These are phyloP conservation scores for Vitis cinerea DNA, from an alignment of 164 flowering plant genomes.

Conservation along the genomic window DNA sequence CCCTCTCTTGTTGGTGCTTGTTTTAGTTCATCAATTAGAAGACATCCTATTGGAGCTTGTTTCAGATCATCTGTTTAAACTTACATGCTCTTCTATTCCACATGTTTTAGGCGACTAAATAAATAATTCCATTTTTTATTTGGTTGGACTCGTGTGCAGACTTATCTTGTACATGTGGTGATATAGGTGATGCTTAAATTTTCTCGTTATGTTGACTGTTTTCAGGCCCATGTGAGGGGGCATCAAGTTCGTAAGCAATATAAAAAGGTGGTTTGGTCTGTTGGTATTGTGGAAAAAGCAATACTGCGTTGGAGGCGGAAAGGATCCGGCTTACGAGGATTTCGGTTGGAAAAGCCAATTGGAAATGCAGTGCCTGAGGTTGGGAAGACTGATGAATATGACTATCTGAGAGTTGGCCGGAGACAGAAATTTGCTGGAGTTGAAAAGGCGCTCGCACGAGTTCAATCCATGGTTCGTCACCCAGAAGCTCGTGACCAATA, in stretches of 20 bases:
- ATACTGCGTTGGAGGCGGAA: conserved; percentile 90
- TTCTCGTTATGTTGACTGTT: conserved; percentile 3
- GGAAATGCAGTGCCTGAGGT: conserved; percentile 20
- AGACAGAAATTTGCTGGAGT: conserved; percentile 59
- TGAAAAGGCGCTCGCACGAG: conserved; percentile 75
- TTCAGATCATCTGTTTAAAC: too few relatives aligned
- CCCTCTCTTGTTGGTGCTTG: too few relatives aligned
- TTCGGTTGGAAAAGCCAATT: conserved; percentile 30
- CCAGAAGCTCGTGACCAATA: conserved; percentile 88
- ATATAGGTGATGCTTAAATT: neutral
- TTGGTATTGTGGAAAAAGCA: conserved; percentile 82
- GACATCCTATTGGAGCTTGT: too few relatives aligned
- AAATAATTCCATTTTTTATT: neutral
- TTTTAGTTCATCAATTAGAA: too few relatives aligned
- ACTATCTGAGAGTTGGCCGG: conserved; percentile 60
- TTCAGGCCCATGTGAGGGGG: conserved; percentile 83
- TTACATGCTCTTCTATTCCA: too few relatives aligned
- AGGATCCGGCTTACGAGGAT: conserved; percentile 76
- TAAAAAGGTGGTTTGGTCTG: conserved; percentile 68
- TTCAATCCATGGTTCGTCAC: conserved; percentile 75
- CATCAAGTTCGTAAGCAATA: conserved; percentile 79
- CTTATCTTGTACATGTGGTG: neutral
- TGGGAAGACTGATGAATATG: conserved; percentile 69
- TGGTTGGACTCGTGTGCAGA: neutral
- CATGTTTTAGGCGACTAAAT: too few relatives aligned